Evolutionary conservation across 148 eudicot genomes (phyloP), one percentile per base, ranked within the genome.

Genomic region (Heliosperma pusillum): DNA sequence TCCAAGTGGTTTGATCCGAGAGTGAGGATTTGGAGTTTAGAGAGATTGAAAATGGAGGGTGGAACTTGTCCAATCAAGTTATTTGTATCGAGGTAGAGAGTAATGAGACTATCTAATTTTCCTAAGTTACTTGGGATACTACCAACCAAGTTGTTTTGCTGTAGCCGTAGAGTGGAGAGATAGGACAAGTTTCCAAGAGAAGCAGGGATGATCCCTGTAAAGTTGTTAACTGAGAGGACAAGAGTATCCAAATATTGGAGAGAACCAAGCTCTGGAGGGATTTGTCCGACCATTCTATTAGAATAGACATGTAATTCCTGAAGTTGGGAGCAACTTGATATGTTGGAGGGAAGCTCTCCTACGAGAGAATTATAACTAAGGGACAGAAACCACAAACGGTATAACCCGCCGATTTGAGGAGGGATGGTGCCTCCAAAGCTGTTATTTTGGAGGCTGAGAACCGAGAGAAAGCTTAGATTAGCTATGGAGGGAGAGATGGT

Each of bases 241-340:
- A 79, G 60, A 26, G 0, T 0, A 20, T 63, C 0, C n/a, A 86
- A 79, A 29, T 75, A 45, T 17, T 56, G 59, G n/a, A 84, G 67
- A 24, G 50, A 75, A 19, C 78, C 80, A 24, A 83, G 24, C n/a
- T 61, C 44, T 3, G 26, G 22, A 2, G 85, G 87, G 45, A 83
- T 77, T 45, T 11, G 44, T 27, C 87, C 86, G 0, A 13, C 50
- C 44, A 86, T 65, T 10, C 26, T 78, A 67, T 86, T 86, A 11
- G 5, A 0, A 24, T 2, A 3, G 7, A 79, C 63, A 5, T 0
- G 10, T 7, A 85, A 40, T 0, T 11, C 4, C 13, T 3, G 10
- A 25, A 83, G 78, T 0, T 30, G 59, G 7, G 58, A 33, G 75
- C 80, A 82, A 7, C 20, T 17, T 11, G 75, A 70, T 36, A 80